phyloP scores from a whole-genome alignment of 2,329 filamentous ascomycete species.

The Hypomyces perniciosus region DNA sequence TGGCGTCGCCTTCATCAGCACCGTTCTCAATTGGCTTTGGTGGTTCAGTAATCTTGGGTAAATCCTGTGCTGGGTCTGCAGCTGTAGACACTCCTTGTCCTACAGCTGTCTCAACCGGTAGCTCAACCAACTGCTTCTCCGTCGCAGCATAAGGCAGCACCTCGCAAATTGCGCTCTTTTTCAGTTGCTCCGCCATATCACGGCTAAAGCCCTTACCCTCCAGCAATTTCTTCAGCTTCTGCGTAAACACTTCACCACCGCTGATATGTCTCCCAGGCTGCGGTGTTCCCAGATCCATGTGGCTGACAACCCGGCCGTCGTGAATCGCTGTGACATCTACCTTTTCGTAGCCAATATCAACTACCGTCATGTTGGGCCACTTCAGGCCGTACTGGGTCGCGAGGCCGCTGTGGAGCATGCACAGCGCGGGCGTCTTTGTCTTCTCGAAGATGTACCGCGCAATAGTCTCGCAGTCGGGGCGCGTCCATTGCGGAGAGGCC shows the following conservation, averaged over 20 bases:
- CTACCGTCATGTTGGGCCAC: constrained; percentile 69
- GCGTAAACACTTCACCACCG: constrained; percentile 84
- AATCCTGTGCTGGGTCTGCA: constrained; percentile 24
- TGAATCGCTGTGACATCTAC: constrained; percentile 87
- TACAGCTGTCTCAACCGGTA: constrained; percentile 37
- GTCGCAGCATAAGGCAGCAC: constrained; percentile 52
- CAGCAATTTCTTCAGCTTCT: constrained; percentile 63
- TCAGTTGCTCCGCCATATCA: constrained; percentile 66
- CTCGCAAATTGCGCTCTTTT: constrained; percentile 61
- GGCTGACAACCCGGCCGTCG: constrained; percentile 70
- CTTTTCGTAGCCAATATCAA: constrained; percentile 90
- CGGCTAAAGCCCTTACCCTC: constrained; percentile 51
- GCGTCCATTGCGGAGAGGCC: constrained; percentile 83
- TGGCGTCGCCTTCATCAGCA: constrained; percentile 24
- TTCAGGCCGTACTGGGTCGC: constrained; percentile 81
- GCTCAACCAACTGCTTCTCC: constrained; percentile 41
- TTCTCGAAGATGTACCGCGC: constrained; percentile 96
- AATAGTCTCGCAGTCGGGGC: constrained; percentile 78
- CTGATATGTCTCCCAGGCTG: constrained; percentile 47
- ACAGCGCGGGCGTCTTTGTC: constrained; percentile 89
- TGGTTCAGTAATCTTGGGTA: constrained; percentile 32
- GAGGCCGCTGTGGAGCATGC: constrained; percentile 80
- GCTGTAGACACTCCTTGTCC: constrained; percentile 18
- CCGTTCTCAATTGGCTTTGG: constrained; percentile 29
- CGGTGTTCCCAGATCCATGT: constrained; percentile 53